Conservation (phyloP, 2,329 filamentous ascomycete genomes). For the Colletotrichum sp. region DNA sequence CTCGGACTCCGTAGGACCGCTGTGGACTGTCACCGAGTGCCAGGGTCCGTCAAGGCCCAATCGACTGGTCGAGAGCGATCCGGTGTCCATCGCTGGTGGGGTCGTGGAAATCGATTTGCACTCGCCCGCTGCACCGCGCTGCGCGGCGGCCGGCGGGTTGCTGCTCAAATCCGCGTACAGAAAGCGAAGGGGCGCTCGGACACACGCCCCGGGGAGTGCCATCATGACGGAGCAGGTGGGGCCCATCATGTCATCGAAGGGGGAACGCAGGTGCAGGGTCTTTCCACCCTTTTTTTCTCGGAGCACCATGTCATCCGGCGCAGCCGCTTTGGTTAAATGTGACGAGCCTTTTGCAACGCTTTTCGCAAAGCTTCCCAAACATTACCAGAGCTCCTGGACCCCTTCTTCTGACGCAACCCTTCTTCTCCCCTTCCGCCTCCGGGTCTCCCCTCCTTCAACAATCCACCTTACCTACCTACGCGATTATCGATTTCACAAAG, state of each 20-base stretch:
- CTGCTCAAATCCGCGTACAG: neutral
- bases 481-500: neutral
- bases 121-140: neutral
- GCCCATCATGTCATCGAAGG: conserved; percentile 15
- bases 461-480: neutral
- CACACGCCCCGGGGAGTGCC: neutral
- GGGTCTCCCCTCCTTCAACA: neutral
- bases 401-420: conserved; percentile 6
- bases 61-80: neutral
- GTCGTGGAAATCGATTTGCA: neutral
- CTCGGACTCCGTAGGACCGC: neutral
- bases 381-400: conserved; percentile 16
- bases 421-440: neutral
- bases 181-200: neutral
- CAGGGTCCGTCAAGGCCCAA: neutral
- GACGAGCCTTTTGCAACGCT: neutral
- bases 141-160: neutral
- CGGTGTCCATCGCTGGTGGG: neutral
- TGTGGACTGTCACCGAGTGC: neutral
- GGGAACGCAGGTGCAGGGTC: conserved; percentile 12
- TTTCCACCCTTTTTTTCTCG: conserved; percentile 6
- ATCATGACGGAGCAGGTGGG: conserved; percentile 9
- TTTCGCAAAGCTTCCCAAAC: neutral
- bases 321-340: conserved; percentile 10
- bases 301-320: conserved; percentile 2